Percentiles rank a stretch among this genome's conserved stretches.
Evolutionary conservation across 495 filamentous ascomycete genomes (phyloP).

Genomic region (Parathielavia appendiculata): DNA sequence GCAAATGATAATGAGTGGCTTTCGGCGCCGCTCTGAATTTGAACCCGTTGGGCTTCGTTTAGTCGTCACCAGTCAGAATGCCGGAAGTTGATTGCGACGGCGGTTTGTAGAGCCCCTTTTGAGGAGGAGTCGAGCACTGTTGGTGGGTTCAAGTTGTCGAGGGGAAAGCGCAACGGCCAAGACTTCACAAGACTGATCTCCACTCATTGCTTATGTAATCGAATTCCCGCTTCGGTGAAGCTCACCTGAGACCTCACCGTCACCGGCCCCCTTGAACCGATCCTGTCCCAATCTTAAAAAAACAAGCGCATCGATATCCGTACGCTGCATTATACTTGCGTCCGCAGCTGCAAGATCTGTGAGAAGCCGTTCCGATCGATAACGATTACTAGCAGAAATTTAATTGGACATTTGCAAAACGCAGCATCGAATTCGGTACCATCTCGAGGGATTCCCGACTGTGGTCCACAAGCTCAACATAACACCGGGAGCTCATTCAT

Average conservation of each 20-base stretch:
- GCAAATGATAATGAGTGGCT: no score
- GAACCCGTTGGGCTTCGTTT: no score
- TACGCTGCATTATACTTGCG: no score
- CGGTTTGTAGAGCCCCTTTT: no score
- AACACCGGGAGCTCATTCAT: constrained; percentile 7
- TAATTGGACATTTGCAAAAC: background rate
- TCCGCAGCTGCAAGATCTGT: background rate
- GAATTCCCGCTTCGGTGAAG: constrained; percentile 14
- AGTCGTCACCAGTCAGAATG: no score
- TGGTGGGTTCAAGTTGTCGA: no score
- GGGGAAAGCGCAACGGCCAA: background rate
- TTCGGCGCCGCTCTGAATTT: no score
- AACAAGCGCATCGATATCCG: background rate
- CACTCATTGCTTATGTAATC: background rate
- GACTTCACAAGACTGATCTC: background rate
- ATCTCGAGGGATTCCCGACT: background rate
- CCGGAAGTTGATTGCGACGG: no score
- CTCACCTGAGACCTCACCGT: constrained; percentile 7
- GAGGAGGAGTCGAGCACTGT: no score
- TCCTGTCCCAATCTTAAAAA: background rate
- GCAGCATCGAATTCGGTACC: background rate
- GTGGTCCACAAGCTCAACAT: background rate
- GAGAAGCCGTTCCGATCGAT: background rate
- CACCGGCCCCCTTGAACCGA: constrained; percentile 1
- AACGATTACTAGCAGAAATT: background rate